Base-by-base conservation (phyloP, 2,329 filamentous ascomycete species). In the Claviceps cyperi region DNA sequence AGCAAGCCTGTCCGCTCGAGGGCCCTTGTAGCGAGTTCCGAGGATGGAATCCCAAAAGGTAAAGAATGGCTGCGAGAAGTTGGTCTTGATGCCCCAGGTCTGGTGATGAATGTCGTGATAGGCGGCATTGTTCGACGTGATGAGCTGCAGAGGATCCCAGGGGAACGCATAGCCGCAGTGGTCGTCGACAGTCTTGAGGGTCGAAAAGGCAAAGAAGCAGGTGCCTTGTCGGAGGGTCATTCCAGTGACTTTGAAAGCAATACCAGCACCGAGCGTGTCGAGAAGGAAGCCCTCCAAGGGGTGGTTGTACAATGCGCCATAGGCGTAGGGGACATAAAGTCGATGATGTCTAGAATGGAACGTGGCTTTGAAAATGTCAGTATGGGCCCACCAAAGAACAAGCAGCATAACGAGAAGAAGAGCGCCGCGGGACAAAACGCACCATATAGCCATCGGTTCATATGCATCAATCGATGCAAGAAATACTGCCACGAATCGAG, bases 51-150 rank as follows among this genome's bases (percentile, higher is more conserved):
- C 92, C 88, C 92, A 97, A 69, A 96, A 89, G 46, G 86, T 96
- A 69, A 97, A 96, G 70, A 90, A 94, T 3, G 87, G 87, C 67
- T 94, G 87, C 5, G 83, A 84, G 66, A 88, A 94, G 69, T 94
- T 94, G 56, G 84, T 86, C 77, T 97, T 98, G 75, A 98, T 95
- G 51, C 92, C 92, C 90, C 91, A 97, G 67, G 86, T 94, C 69
- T 98, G 92, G 69, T 98, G 92, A 68, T 98, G 92, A 52, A 98
- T 91, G 62, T 98, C 92, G 63, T 98, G 92, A 67, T 97, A 98
- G 37, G 83, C 84, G 24, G 92, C 91, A 59, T 97, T 96, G 74
- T 98, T 97, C 64, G 85, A 85, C 43, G 90, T 94, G 53, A 97
- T 75, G 62, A 84, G 82, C 73, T 96, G 90, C 49, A 97, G 73